Conservation (phyloP, 1,284 basidiomycete genomes). For the Sutorius eximius region DNA sequence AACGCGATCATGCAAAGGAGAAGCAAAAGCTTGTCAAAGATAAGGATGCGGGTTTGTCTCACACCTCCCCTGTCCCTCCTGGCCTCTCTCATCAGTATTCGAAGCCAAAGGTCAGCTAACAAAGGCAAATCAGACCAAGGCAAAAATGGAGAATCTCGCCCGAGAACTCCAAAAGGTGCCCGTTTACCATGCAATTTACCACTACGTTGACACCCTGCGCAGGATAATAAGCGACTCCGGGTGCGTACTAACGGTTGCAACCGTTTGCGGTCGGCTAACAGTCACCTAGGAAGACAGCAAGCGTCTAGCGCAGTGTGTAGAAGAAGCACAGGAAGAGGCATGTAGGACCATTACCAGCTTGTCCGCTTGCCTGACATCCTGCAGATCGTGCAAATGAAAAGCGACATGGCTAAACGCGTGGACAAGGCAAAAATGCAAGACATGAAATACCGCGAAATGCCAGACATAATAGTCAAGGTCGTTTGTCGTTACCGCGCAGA, state of each 20-base stretch:
- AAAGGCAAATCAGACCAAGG: conserved; percentile 81
- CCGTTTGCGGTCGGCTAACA: conserved; percentile 18
- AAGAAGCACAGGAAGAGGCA: conserved; percentile 81
- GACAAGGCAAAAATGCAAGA: conserved; percentile 75
- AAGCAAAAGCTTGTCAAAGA: conserved; percentile 84
- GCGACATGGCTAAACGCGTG: conserved; percentile 70
- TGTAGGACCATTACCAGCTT: conserved; percentile 8
- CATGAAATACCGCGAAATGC: conserved; percentile 72
- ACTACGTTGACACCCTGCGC: conserved; percentile 20
- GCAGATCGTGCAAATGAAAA: conserved; percentile 74
- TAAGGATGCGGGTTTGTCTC: conserved; percentile 73
- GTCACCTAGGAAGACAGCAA: conserved; percentile 73
- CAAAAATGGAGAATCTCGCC: conserved; percentile 84
- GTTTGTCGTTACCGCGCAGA: conserved; percentile 83
- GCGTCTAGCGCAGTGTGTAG: conserved; percentile 71
- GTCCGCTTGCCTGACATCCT: conserved; percentile 12
- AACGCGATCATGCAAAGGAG: conserved; percentile 83
- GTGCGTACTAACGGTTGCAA: conserved; percentile 42
- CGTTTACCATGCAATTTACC: conserved; percentile 1
- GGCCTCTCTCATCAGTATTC: conserved; percentile 13
- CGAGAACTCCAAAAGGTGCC: conserved; percentile 80
- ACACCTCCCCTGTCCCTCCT: conserved; percentile 8
- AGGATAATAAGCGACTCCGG: conserved; percentile 84
- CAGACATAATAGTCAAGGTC: conserved; percentile 82
- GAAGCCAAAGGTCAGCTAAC: conserved; percentile 78